Conservation (phyloP, 306 rosid species). For the Lathyrus aphaca region DNA sequence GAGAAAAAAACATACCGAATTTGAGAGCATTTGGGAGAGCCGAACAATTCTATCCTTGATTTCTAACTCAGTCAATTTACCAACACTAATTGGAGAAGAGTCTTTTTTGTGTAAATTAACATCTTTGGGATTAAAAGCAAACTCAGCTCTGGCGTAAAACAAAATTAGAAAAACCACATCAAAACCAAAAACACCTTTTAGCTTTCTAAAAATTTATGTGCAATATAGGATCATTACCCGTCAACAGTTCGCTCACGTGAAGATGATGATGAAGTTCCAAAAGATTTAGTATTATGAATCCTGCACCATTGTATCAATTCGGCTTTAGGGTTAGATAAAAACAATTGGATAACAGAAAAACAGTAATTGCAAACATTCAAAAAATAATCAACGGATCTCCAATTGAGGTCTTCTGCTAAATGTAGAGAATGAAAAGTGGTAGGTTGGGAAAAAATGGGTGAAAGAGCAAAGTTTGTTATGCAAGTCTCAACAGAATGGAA, state of each 20-base stretch:
- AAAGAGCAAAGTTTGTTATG: background rate
- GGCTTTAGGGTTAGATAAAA: conserved; percentile 27
- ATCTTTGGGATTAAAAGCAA: conserved; percentile 87
- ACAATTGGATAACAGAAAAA: conserved; percentile 3
- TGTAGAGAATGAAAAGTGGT: background rate
- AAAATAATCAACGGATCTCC: background rate
- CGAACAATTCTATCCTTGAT: conserved; percentile 65
- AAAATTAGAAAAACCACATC: conserved; percentile 26
- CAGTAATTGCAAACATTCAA: background rate
- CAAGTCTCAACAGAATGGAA: background rate
- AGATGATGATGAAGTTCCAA: conserved; percentile 52
- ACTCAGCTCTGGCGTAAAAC: conserved; percentile 56
- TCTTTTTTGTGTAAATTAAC: conserved; percentile 49
- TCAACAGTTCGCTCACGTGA: conserved; percentile 49
- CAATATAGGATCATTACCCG: conserved; percentile 50
- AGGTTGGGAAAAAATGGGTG: background rate
- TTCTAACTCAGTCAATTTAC: conserved; percentile 62
- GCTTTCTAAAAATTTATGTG: background rate
- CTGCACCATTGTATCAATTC: conserved; percentile 42
- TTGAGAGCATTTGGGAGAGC: conserved; percentile 62
- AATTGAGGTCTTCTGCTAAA: background rate
- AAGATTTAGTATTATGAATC: conserved; percentile 27
- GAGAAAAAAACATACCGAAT: conserved; percentile 55
- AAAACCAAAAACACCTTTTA: conserved; percentile 1
- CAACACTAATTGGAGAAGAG: conserved; percentile 54